Percentiles rank a stretch among this genome's conserved stretches.
Evolutionary conservation across 2,329 filamentous ascomycete species (phyloP).

Genomic region (Hymenoscyphus salicellus): DNA sequence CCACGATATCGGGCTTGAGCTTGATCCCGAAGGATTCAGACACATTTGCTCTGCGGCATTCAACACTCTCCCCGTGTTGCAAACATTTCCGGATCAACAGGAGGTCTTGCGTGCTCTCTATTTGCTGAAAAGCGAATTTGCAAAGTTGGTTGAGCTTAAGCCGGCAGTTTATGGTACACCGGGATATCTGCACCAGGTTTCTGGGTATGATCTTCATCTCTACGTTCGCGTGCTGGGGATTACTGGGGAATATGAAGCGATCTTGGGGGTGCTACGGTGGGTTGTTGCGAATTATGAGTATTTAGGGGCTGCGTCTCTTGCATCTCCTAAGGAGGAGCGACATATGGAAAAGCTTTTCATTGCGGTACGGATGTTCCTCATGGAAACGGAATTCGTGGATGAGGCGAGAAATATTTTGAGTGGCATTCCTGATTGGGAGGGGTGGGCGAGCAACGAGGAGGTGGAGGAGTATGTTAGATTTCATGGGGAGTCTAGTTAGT

Average conservation of each 20-base stretch:
- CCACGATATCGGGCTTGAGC: constrained; percentile 27
- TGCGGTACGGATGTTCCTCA: constrained; percentile 24
- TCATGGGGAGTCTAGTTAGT: background rate
- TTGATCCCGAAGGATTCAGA: constrained; percentile 32
- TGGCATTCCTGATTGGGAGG: constrained; percentile 26
- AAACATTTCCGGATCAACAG: constrained; percentile 2
- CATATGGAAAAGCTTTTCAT: constrained; percentile 26
- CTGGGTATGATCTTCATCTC: constrained; percentile 48
- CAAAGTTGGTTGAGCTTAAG: constrained; percentile 24
- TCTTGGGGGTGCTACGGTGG: constrained; percentile 58
- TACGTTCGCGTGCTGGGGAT: constrained; percentile 64
- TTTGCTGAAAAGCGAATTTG: constrained; percentile 34
- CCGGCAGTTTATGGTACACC: background rate
- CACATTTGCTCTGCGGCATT: constrained; percentile 28
- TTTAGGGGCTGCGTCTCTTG: constrained; percentile 22
- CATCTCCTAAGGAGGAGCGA: constrained; percentile 37
- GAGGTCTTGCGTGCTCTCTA: constrained; percentile 27
- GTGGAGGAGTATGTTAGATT: constrained; percentile 16
- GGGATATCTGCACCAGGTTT: background rate
- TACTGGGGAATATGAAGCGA: constrained; percentile 56
- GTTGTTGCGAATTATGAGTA: constrained; percentile 37
- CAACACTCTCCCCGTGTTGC: constrained; percentile 28
- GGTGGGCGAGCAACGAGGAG: constrained; percentile 32
- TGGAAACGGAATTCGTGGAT: constrained; percentile 16
- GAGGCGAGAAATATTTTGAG: constrained; percentile 26